A percentile compares a stretch with the other conserved stretches of the same genome.
Evolutionary conservation across 2,329 filamentous ascomycete species (phyloP).

Genomic region (Aureobasidium mangrovei): DNA sequence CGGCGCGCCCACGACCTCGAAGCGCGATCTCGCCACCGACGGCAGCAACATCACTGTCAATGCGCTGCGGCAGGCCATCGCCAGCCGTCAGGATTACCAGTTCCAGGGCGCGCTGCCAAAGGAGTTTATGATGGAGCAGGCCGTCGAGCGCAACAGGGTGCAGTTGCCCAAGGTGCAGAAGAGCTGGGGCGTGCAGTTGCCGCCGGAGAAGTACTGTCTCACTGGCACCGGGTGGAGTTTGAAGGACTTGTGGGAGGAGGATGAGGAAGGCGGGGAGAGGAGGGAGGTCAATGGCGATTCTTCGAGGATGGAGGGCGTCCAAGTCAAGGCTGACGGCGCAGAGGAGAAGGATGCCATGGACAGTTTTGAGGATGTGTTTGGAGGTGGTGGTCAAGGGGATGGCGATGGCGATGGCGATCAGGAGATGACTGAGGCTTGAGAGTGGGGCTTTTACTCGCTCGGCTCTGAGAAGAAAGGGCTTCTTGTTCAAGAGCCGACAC

Average conservation of each 20-base stretch:
- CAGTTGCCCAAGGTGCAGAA: constrained; percentile 50
- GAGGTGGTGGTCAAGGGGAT: constrained; percentile 20
- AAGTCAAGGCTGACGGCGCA: constrained; percentile 24
- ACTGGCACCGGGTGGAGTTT: constrained; percentile 49
- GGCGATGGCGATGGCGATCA: constrained; percentile 25
- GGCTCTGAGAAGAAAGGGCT: not conserved
- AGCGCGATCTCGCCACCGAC: constrained; percentile 30
- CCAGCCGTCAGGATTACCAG: constrained; percentile 58
- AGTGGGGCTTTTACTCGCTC: not conserved
- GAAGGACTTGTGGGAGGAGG: constrained; percentile 50
- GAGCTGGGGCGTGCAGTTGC: constrained; percentile 50
- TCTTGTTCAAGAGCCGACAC: not conserved
- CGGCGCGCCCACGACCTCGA: constrained; percentile 9
- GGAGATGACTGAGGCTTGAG: constrained; percentile 28
- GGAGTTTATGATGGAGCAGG: constrained; percentile 70
- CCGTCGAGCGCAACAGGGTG: constrained; percentile 59
- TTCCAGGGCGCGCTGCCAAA: constrained; percentile 59
- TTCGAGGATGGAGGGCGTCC: constrained; percentile 38
- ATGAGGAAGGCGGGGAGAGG: constrained; percentile 37
- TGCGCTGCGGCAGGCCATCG: constrained; percentile 65
- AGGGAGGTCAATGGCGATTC: constrained; percentile 23
- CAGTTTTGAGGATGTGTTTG: constrained; percentile 38
- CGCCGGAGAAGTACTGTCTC: constrained; percentile 53
- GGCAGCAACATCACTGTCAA: constrained; percentile 51
- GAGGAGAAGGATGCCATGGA: constrained; percentile 28